A percentile compares a stretch with the other conserved stretches of the same genome.
These are phyloP conservation scores for Phialophora chinensis DNA, from an alignment of 2,329 filamentous ascomycete species.

Conservation along the genomic window DNA sequence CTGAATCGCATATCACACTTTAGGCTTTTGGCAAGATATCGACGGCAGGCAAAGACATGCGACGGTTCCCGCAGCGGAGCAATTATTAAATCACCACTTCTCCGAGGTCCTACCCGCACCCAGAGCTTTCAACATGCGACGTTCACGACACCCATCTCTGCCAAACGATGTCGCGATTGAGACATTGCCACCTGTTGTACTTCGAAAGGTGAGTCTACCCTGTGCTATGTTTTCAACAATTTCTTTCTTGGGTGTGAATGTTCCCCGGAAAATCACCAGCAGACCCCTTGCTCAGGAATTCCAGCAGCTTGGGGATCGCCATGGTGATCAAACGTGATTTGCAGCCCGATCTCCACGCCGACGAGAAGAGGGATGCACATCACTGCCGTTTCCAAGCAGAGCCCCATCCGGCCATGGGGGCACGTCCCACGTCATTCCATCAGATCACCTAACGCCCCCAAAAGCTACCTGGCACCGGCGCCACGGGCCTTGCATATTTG, in stretches of 20 bases:
- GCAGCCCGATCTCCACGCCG: constrained; percentile 1
- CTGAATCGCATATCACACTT: neutral
- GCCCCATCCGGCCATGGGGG: neutral
- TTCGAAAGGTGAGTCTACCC: constrained; percentile 60
- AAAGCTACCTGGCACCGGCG: constrained; percentile 3
- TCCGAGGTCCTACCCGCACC: neutral
- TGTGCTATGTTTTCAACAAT: neutral
- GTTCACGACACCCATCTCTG: constrained; percentile 25
- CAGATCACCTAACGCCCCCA: constrained; percentile 10
- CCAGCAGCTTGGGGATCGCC: constrained; percentile 11
- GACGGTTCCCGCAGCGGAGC: constrained; percentile 12
- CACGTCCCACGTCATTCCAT: constrained; percentile 22
- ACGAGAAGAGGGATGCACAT: constrained; percentile 1
- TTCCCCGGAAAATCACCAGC: constrained; percentile 11
- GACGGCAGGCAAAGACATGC: constrained; percentile 14
- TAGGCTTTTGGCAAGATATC: constrained; percentile 2
- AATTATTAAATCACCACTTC: constrained; percentile 6
- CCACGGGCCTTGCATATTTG: constrained; percentile 18
- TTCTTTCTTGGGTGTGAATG: neutral
- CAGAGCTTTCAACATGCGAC: constrained; percentile 26
- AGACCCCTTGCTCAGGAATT: neutral
- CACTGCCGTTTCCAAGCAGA: constrained; percentile 13
- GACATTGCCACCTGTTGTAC: constrained; percentile 60
- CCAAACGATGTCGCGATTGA: constrained; percentile 51
- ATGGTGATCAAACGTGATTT: constrained; percentile 15